These are phyloP conservation scores for Diplosphaera chodatii DNA, from an alignment of 139 green algal species.

Conservation along the genomic window DNA sequence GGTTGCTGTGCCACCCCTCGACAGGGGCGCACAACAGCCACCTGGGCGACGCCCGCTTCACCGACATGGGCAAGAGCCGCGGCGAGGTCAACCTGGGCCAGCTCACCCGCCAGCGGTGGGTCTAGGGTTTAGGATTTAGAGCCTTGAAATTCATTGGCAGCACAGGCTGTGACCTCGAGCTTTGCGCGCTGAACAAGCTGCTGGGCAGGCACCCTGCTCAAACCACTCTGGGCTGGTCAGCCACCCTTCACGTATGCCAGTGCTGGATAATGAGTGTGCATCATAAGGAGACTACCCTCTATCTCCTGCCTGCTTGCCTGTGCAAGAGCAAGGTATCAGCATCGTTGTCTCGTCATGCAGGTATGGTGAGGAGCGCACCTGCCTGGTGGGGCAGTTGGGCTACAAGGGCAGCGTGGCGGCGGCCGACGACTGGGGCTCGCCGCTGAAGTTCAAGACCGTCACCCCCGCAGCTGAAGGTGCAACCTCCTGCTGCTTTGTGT, in stretches of 20 bases:
- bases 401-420: slow-evolving; percentile 49
- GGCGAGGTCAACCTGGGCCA: slow-evolving; percentile 59
- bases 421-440: slow-evolving; percentile 49
- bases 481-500: no score
- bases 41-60: slow-evolving; percentile 50
- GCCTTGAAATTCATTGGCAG: no score
- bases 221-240: no score
- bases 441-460: slow-evolving; percentile 14
- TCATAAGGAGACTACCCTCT: no score
- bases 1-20: no score
- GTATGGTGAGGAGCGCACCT: slow-evolving; percentile 6
- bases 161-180: background rate
- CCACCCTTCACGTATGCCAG: no score
- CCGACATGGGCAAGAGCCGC: slow-evolving; percentile 43
- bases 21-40: slow-evolving; percentile 60
- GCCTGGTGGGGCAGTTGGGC: background rate
- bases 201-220: no score
- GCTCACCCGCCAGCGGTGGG: slow-evolving; percentile 40
- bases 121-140: no score
- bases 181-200: no score
- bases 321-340: no score
- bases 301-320: no score
- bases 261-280: background rate
- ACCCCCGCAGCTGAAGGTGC: slow-evolving; percentile 12
- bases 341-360: background rate